phyloP scores from a whole-genome alignment of 768 basidiomycete species.

The Rhizopogon roseolus region DNA sequence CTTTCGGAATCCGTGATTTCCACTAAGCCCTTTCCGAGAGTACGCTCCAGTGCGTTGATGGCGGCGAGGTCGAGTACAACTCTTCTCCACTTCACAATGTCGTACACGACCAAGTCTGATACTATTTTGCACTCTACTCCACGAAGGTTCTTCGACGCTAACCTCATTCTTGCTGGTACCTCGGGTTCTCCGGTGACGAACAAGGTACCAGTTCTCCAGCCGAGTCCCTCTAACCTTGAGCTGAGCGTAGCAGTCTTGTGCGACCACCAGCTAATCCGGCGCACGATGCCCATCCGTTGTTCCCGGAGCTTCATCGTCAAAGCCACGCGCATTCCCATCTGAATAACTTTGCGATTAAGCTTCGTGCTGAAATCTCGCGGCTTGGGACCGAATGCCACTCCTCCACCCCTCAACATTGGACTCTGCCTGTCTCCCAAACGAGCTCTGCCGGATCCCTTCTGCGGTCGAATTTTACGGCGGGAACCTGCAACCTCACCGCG shows the following conservation, averaged over 20 bases:
- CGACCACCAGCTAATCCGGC: constrained; percentile 64
- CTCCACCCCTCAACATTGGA: constrained; percentile 88
- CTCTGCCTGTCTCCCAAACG: constrained; percentile 86
- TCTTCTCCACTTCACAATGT: constrained; percentile 79
- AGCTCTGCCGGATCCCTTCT: constrained; percentile 89
- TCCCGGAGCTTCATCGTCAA: constrained; percentile 80
- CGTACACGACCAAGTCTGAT: constrained; percentile 72
- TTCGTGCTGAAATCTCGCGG: constrained; percentile 90
- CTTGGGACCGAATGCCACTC: constrained; percentile 87
- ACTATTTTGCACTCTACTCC: constrained; percentile 59
- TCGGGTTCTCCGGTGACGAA: constrained; percentile 66
- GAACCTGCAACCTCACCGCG: constrained; percentile 88
- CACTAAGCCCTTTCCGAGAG: constrained; percentile 39
- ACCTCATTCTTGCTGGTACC: constrained; percentile 49
- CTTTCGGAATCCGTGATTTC: constrained; percentile 1
- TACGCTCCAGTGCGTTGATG: constrained; percentile 71
- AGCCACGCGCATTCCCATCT: constrained; percentile 91
- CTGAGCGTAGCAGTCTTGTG: constrained; percentile 68
- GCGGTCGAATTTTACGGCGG: constrained; percentile 81
- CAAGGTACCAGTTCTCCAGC: constrained; percentile 63
- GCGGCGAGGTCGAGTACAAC: constrained; percentile 79
- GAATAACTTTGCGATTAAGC: constrained; percentile 86
- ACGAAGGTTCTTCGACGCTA: constrained; percentile 69
- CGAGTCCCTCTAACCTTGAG: constrained; percentile 56
- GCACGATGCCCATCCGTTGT: constrained; percentile 69